phyloP scores from a whole-genome alignment of 768 basidiomycete genomes.

The Gyrodon lividus region DNA sequence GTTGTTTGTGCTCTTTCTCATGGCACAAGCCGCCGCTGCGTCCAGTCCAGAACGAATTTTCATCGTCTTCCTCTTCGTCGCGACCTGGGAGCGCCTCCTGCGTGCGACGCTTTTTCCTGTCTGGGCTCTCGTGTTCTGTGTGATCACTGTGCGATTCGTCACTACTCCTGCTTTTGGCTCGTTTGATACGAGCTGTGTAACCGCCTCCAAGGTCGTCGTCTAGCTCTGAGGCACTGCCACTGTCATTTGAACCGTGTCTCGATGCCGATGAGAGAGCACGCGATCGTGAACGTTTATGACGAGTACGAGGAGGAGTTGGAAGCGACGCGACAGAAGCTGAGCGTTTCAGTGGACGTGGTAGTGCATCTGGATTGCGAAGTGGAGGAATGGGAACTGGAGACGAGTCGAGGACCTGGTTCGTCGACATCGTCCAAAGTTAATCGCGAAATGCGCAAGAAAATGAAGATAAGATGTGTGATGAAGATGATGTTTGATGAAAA shows the following conservation, averaged over 20 bases:
- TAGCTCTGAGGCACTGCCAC: slow-evolving; percentile 37
- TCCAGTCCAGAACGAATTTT: slow-evolving; percentile 34
- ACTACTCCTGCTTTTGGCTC: slow-evolving; percentile 13
- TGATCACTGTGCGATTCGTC: slow-evolving; percentile 20
- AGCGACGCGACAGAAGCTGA: slow-evolving; percentile 63
- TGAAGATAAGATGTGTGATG: neutral
- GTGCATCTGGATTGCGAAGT: slow-evolving; percentile 13
- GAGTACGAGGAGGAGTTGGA: slow-evolving; percentile 65
- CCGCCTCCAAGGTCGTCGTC: slow-evolving; percentile 18
- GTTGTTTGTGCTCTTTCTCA: slow-evolving; percentile 7
- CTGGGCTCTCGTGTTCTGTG: slow-evolving; percentile 16
- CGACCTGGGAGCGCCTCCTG: slow-evolving; percentile 34
- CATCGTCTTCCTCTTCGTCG: slow-evolving; percentile 56
- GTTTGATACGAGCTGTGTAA: slow-evolving; percentile 13
- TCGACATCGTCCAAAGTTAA: slow-evolving; percentile 24
- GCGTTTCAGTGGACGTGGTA: slow-evolving; percentile 49
- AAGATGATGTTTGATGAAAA: neutral
- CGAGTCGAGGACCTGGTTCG: slow-evolving; percentile 35
- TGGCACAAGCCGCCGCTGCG: slow-evolving; percentile 15
- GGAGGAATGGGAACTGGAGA: slow-evolving; percentile 20
- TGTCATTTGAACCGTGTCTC: slow-evolving; percentile 41
- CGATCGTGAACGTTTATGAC: slow-evolving; percentile 45
- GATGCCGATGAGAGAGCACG: slow-evolving; percentile 46
- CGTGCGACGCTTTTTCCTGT: slow-evolving; percentile 41
- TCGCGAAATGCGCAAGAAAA: neutral